phyloP scores from a whole-genome alignment of 1,139 yeast genomes.

The Insectozyma bohioensis region DNA sequence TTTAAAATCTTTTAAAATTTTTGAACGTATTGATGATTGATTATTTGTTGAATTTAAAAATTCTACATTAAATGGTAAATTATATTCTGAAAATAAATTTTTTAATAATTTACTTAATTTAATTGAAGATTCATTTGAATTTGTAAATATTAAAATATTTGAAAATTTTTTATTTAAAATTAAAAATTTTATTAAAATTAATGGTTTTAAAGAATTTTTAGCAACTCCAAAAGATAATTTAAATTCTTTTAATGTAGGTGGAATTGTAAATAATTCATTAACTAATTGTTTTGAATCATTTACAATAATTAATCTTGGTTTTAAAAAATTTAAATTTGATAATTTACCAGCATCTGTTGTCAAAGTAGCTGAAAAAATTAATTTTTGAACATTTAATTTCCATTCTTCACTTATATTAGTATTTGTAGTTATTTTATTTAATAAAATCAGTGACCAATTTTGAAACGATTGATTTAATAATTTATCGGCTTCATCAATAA shows the following conservation, averaged over 20 bases:
- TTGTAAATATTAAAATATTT: constrained; percentile 67
- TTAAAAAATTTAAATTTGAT: constrained; percentile 62
- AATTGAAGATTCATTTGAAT: constrained; percentile 83
- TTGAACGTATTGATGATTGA: constrained; percentile 39
- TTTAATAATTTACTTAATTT: constrained; percentile 65
- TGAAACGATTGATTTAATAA: constrained; percentile 88
- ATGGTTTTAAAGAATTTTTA: constrained; percentile 70
- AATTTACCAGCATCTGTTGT: constrained; percentile 91
- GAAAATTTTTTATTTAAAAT: constrained; percentile 25
- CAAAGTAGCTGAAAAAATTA: constrained; percentile 89
- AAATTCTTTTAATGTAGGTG: constrained; percentile 54
- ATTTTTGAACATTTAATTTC: constrained; percentile 45
- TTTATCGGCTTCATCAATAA: constrained; percentile 95
- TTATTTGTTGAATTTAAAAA: constrained; percentile 54
- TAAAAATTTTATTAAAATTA: constrained; percentile 61
- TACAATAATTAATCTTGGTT: constrained; percentile 72
- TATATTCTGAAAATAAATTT: constrained; percentile 37
- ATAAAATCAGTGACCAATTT: constrained; percentile 82
- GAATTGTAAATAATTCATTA: constrained; percentile 55
- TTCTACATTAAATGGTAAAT: constrained; percentile 19
- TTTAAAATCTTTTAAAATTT: constrained; percentile 57
- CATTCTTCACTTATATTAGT: constrained; percentile 29
- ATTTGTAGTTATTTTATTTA: constrained; percentile 43
- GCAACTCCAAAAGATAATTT: constrained; percentile 51
- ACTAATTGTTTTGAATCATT: constrained; percentile 53